Conservation (phyloP, 2,329 filamentous ascomycete species). For the Blastomyces parvus region DNA sequence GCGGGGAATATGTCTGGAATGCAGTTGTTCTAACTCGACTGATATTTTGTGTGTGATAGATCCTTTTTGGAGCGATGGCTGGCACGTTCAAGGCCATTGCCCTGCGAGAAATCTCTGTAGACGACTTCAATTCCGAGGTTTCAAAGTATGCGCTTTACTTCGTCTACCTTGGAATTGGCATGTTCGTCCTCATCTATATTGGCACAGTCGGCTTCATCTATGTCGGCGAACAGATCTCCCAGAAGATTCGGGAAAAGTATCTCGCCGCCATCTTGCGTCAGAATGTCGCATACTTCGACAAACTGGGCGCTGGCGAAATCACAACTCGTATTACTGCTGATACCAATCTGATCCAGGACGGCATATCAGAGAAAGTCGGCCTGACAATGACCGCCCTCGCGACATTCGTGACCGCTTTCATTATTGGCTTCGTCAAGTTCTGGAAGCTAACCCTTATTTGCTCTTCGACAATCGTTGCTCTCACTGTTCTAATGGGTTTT, state of each 20-base stretch:
- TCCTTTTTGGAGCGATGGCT: constrained; percentile 67
- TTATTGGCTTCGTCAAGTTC: constrained; percentile 83
- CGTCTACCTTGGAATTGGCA: constrained; percentile 70
- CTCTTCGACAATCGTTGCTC: constrained; percentile 67
- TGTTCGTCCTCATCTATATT: constrained; percentile 69
- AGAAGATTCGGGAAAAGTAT: constrained; percentile 73
- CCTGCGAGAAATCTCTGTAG: constrained; percentile 37
- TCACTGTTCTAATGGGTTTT: constrained; percentile 65
- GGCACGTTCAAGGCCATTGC: constrained; percentile 61
- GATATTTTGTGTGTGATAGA: constrained; percentile 21
- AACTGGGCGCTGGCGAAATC: constrained; percentile 83
- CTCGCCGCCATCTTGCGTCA: constrained; percentile 74
- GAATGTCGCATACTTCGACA: constrained; percentile 90
- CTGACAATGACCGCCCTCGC: constrained; percentile 66
- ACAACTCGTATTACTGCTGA: constrained; percentile 91
- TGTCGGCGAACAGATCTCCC: constrained; percentile 66
- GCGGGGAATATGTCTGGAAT: neutral
- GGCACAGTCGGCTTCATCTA: constrained; percentile 86
- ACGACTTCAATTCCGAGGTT: constrained; percentile 53
- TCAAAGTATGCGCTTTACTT: constrained; percentile 66
- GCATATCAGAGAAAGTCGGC: constrained; percentile 81
- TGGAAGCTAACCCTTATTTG: constrained; percentile 92
- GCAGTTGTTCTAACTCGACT: neutral
- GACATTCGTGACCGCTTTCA: constrained; percentile 78
- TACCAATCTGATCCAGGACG: constrained; percentile 86